Base-by-base conservation (phyloP, 495 filamentous ascomycete species). In the Aspergillus mulundensis region DNA sequence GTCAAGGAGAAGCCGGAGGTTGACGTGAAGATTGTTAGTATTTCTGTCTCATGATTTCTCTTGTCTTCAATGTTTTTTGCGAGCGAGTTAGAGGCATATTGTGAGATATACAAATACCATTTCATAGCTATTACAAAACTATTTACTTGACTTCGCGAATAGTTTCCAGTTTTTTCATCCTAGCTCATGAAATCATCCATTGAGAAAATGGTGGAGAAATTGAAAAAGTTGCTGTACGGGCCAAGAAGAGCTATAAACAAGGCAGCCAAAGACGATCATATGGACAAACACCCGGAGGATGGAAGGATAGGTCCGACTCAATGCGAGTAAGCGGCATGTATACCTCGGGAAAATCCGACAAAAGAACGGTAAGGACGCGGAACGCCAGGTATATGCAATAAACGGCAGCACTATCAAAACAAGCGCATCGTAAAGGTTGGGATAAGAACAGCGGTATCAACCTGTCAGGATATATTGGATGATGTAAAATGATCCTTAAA, bases 11-110 rank as follows among this genome's bases (percentile, higher is more conserved):
- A 90, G 76, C 94, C 95, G 15, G 88, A 93, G 70, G 91, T 96
- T 60, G 93, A 97, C 74, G 89, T 99, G 60, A 97, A 96, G 77
- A 94, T 99, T 67, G 82, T 99, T 25, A 97, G 88, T 69, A 94
- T 99, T 50, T 72, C 54, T 24, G 63, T 78, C 20, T 57, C 58
- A 32, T 64, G 45, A 64, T 23, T 24, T 24, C 30, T 32, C 20
- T 40, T 47, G 23, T 28, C 23, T 43, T 49, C 20, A 18, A 21
- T 24, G 3, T 43, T 43, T 40, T 30, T 56, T 32, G 23, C 47
- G n/a, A 39, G 47, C 47, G 47, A 48, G 15, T 16, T 15, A 7
- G n/a, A 20, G 24, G 20, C 40, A 5, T 3, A 23, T 58, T 23
- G 36, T 43, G 44, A 19, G 32, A 52, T 48, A 19, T 48, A 48